Conservation (phyloP, 106 monocot species). For the Dendrobium chrysotoxum region DNA sequence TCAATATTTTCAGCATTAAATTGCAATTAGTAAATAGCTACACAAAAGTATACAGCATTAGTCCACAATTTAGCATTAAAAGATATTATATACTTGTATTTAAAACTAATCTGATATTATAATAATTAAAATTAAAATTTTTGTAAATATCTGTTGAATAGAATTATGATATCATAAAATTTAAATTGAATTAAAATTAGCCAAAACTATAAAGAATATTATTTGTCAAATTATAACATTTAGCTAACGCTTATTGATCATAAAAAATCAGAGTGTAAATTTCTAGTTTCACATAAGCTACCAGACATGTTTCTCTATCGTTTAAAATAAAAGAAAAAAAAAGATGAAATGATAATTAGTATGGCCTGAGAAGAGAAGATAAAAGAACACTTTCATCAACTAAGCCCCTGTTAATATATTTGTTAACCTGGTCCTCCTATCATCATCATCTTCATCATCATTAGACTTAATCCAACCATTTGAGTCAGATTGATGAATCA, state of each 20-base stretch:
- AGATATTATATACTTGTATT: not conserved
- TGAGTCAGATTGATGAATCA: not conserved
- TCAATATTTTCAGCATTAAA: not conserved
- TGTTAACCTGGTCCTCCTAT: not conserved
- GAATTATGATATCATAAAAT: no score
- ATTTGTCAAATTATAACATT: not conserved
- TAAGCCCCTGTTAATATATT: not conserved
- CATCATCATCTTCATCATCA: not conserved
- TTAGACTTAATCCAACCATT: not conserved
- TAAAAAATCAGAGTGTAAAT: not conserved
- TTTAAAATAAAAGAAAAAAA: not conserved
- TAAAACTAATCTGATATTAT: not conserved
- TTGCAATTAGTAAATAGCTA: not conserved
- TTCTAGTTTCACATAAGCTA: no score
- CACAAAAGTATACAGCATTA: not conserved
- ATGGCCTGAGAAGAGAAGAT: not conserved
- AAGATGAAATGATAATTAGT: not conserved
- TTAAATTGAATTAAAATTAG: not conserved
- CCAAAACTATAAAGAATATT: not conserved
- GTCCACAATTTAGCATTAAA: not conserved
- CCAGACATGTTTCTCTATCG: no score
- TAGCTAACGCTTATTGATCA: not conserved
- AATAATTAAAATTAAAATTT: not conserved
- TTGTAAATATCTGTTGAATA: not conserved
- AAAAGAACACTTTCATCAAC: not conserved